These are phyloP conservation scores for Eragrostis tef DNA, from an alignment of 202 grass and related monocot genomes.

Conservation along the genomic window DNA sequence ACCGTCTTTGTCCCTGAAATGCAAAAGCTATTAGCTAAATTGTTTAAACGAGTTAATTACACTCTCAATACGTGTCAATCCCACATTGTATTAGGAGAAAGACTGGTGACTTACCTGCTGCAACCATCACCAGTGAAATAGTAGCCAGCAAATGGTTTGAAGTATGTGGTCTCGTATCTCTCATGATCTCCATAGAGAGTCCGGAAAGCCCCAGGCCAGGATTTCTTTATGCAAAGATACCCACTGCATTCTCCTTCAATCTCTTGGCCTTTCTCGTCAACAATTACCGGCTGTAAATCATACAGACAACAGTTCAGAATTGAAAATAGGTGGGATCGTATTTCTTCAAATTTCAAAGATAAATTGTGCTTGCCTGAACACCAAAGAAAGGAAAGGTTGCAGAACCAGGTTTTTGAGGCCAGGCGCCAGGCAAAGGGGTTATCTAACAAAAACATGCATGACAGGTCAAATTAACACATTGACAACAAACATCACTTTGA, in stretches of 20 bases:
- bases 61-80: conserved; percentile 11
- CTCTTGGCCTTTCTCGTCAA: conserved; percentile 93
- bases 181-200: conserved; percentile 92
- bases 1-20: conserved; percentile 88
- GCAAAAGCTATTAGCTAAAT: conserved; percentile 39
- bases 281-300: conserved; percentile 71
- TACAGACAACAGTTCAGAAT: conserved; percentile 5
- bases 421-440: conserved; percentile 86
- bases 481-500: conserved; percentile 14
- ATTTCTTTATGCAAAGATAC: conserved; percentile 98
- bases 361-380: conserved; percentile 53
- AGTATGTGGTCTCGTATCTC: conserved; percentile 99
- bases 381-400: conserved; percentile 96
- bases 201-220: conserved; percentile 97
- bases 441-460: conserved; percentile 60
- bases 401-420: conserved; percentile 97
- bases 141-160: conserved; percentile 94
- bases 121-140: conserved; percentile 98
- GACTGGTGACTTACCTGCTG: conserved; percentile 62
- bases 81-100: not conserved
- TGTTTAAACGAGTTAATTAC: conserved; percentile 18
- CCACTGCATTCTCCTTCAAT: conserved; percentile 93
- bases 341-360: conserved; percentile 27
- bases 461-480: conserved; percentile 18
- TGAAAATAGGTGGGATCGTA: not conserved